Evolutionary conservation across 2,329 filamentous ascomycete species (phyloP).

Genomic region (Berkeleyomyces basicola): DNA sequence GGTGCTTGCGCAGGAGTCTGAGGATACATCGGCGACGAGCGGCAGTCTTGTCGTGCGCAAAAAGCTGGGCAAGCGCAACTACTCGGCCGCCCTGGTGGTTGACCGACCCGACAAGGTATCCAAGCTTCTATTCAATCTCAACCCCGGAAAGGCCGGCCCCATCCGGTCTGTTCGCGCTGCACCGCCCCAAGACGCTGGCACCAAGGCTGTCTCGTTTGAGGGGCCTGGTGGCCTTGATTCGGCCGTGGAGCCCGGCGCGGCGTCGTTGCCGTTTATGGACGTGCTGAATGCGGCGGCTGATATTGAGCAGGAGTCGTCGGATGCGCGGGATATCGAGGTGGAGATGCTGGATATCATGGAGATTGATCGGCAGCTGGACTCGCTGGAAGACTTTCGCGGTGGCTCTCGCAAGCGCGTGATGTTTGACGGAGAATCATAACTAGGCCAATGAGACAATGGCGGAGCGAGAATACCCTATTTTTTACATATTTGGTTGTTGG

Average conservation of each 20-base stretch:
- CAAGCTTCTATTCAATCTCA: conserved; percentile 35
- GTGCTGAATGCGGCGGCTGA: conserved; percentile 38
- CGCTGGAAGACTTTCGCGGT: conserved; percentile 33
- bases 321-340: conserved; percentile 35
- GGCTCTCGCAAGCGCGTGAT: conserved; percentile 35
- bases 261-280: conserved; percentile 26
- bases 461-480: not conserved
- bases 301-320: conserved; percentile 24
- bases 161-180: conserved; percentile 18
- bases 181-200: conserved; percentile 17
- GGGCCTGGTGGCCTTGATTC: conserved; percentile 25
- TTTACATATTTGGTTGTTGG: not conserved
- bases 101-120: conserved; percentile 27
- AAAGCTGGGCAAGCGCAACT: conserved; percentile 19
- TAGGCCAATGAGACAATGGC: conserved; percentile 15
- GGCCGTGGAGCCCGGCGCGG: not conserved
- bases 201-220: conserved; percentile 12
- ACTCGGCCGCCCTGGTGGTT: conserved; percentile 33
- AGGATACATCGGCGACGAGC: conserved; percentile 27
- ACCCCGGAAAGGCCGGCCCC: conserved; percentile 26
- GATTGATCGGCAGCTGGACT: conserved; percentile 42
- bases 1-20: conserved; percentile 36
- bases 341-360: conserved; percentile 51
- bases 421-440: conserved; percentile 26
- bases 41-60: conserved; percentile 22